Conservation (phyloP, 306 rosid species). For the Ceratonia siliqua region DNA sequence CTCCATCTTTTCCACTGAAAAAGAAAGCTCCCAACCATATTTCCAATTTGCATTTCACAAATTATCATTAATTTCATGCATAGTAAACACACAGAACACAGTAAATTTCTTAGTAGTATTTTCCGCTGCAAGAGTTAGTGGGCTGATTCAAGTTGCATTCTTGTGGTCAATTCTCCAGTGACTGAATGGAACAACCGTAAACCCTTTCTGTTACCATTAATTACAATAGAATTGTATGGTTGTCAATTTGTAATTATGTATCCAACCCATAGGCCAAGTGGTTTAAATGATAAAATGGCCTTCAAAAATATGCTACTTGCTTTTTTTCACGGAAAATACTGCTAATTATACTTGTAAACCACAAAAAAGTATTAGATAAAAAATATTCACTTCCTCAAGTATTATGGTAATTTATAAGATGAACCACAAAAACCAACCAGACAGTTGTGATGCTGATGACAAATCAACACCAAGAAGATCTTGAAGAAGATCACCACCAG, state of each 20-base stretch:
- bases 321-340: slow-evolving; percentile 2
- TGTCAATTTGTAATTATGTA: neutral
- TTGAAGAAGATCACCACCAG: slow-evolving; percentile 82
- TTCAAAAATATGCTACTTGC: neutral
- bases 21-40: neutral
- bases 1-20: neutral
- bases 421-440: slow-evolving; percentile 58
- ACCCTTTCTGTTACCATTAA: neutral
- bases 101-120: neutral
- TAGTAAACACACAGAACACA: neutral
- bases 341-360: neutral
- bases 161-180: neutral
- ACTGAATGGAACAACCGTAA: neutral
- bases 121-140: neutral
- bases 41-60: slow-evolving; percentile 9
- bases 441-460: slow-evolving; percentile 55
- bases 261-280: neutral
- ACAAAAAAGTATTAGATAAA: slow-evolving; percentile 2
- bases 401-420: slow-evolving; percentile 12
- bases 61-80: neutral
- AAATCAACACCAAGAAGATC: slow-evolving; percentile 94
- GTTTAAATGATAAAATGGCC: slow-evolving; percentile 19
- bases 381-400: neutral
- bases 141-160: neutral
- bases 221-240: neutral